Evolutionary conservation across 257 asterid genomes (phyloP).

Genomic region (Solanum bulbocastanum): DNA sequence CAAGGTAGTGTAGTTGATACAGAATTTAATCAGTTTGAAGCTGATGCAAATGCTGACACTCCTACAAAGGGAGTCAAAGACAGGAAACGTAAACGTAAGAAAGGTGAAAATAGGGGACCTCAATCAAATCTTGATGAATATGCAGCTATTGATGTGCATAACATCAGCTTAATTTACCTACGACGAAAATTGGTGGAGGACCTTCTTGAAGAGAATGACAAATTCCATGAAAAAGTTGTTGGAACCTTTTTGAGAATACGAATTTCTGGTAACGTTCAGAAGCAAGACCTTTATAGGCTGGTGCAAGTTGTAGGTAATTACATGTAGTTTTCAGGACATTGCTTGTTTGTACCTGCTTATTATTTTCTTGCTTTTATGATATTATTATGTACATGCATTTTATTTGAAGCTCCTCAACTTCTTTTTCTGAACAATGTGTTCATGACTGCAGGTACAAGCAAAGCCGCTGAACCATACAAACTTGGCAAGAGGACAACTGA

Average conservation of each 20-base stretch:
- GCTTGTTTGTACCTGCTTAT: background rate
- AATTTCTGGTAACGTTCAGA: slow-evolving; percentile 72
- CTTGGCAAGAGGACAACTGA: slow-evolving; percentile 79
- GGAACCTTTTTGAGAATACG: slow-evolving; percentile 96
- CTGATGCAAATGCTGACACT: slow-evolving; percentile 48
- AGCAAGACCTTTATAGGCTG: slow-evolving; percentile 95
- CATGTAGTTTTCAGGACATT: slow-evolving; percentile 1
- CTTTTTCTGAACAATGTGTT: background rate
- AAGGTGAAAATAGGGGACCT: slow-evolving; percentile 46
- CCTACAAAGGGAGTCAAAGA: slow-evolving; percentile 48
- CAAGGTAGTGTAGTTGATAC: slow-evolving; percentile 92
- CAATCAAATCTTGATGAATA: slow-evolving; percentile 91
- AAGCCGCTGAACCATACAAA: slow-evolving; percentile 77
- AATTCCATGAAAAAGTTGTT: slow-evolving; percentile 58
- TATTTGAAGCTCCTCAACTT: background rate
- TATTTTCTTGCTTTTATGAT: background rate
- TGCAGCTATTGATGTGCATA: slow-evolving; percentile 94
- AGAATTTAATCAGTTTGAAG: slow-evolving; percentile 56
- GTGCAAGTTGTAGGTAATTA: slow-evolving; percentile 92
- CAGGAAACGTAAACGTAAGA: slow-evolving; percentile 72
- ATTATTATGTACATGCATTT: background rate
- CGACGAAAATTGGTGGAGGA: slow-evolving; percentile 95
- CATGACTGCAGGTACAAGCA: slow-evolving; percentile 67
- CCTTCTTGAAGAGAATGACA: slow-evolving; percentile 73
- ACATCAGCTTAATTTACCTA: slow-evolving; percentile 73